Conservation (phyloP, 1,284 basidiomycete genomes). For the Ganoderma meredithae region DNA sequence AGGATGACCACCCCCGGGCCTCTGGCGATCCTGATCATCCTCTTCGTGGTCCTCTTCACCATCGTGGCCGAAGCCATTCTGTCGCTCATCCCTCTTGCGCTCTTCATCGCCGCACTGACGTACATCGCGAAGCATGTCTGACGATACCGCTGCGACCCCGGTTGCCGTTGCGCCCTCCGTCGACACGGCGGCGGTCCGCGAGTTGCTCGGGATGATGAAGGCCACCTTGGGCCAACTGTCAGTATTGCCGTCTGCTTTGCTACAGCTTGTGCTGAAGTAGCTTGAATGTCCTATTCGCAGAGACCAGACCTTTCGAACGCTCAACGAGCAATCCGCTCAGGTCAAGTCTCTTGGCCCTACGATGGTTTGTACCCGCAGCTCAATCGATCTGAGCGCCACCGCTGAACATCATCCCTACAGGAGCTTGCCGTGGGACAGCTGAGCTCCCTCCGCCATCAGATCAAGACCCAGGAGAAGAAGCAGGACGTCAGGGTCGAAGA, state of each 20-base stretch:
- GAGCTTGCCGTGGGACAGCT: conserved; percentile 45
- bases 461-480: conserved; percentile 46
- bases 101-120: conserved; percentile 5
- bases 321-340: conserved; percentile 43
- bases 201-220: conserved; percentile 36
- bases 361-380: conserved; percentile 36
- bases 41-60: conserved; percentile 22
- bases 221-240: conserved; percentile 31
- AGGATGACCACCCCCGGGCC: conserved; percentile 25
- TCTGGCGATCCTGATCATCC: conserved; percentile 23
- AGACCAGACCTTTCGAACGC: conserved; percentile 38
- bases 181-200: conserved; percentile 32
- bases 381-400: neutral
- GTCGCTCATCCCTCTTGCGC: conserved; percentile 17
- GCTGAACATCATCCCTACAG: conserved; percentile 24
- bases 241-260: conserved; percentile 11
- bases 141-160: neutral
- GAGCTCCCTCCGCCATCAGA: conserved; percentile 39
- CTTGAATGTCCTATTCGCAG: too few species aligned
- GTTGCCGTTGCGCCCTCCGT: conserved; percentile 9
- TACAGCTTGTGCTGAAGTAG: too few species aligned
- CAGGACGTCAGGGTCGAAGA: conserved; percentile 44
- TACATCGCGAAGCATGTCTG: conserved; percentile 19
- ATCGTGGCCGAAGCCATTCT: conserved; percentile 12
- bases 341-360: conserved; percentile 41